phyloP scores from a whole-genome alignment of 805 yeast genomes.

The Candida arabinofermentans region DNA sequence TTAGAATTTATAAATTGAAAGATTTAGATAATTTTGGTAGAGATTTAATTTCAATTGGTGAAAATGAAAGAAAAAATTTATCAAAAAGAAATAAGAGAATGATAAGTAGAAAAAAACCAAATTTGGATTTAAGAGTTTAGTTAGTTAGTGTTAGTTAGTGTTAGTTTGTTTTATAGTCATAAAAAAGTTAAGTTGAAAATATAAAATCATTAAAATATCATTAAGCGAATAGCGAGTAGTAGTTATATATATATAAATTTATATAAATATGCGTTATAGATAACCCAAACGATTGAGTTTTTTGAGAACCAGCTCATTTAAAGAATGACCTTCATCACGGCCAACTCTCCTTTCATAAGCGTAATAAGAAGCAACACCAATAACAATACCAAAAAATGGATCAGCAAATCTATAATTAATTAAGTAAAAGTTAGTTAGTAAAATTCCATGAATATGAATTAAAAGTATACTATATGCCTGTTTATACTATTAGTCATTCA shows the following conservation, averaged over 20 bases:
- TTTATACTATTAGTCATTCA: too few relatives aligned
- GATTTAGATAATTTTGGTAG: conserved; percentile 87
- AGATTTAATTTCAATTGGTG: conserved; percentile 55
- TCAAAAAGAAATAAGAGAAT: conserved; percentile 26
- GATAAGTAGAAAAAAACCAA: conserved; percentile 26
- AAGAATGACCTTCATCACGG: conserved; percentile 54
- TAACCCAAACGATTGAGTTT: conserved; percentile 15
- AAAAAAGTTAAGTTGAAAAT: background rate
- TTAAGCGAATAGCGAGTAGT: too few relatives aligned
- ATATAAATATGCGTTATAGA: background rate
- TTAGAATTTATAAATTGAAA: conserved; percentile 88
- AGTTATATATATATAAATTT: too few relatives aligned
- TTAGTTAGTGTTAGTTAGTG: background rate
- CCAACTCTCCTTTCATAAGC: conserved; percentile 57
- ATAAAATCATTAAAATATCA: too few relatives aligned
- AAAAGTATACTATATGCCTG: background rate
- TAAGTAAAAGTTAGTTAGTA: background rate
- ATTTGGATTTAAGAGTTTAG: conserved; percentile 27
- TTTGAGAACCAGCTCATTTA: conserved; percentile 48
- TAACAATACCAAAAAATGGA: conserved; percentile 57
- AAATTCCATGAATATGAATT: background rate
- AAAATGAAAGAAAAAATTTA: conserved; percentile 37
- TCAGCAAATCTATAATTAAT: conserved; percentile 43
- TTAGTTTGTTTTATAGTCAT: background rate
- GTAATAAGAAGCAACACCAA: conserved; percentile 63